These are phyloP conservation scores for Dillenia turbinata DNA, from an alignment of 164 flowering plant species.

Conservation along the genomic window DNA sequence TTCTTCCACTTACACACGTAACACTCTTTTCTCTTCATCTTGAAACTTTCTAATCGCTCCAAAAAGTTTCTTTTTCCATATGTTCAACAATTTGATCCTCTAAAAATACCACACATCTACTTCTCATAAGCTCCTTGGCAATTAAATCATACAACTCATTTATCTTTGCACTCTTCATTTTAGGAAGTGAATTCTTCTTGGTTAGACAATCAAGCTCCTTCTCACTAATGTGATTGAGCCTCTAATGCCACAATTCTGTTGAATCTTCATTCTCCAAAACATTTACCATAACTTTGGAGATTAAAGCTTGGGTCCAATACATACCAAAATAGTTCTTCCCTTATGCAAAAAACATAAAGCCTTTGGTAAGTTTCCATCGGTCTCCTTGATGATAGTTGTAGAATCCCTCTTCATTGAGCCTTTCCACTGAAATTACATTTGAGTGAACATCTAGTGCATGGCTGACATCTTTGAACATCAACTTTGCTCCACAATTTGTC, in stretches of 20 bases:
- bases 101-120: too few species aligned
- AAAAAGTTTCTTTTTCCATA: too few species aligned
- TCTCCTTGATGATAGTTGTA: not conserved
- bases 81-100: too few species aligned
- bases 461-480: not conserved
- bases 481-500: not conserved
- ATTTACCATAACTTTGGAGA: not conserved
- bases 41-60: not conserved
- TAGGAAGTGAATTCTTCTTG: not conserved
- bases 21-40: not conserved
- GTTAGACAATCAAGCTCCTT: constrained; percentile 2
- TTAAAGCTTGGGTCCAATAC: constrained; percentile 3
- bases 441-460: not conserved
- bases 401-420: not conserved
- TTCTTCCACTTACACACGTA: not conserved
- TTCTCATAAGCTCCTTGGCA: too few species aligned
- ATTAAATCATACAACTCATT: too few species aligned
- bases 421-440: not conserved
- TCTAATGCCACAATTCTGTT: constrained; percentile 11
- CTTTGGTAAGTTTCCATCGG: not conserved
- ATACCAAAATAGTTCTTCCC: constrained; percentile 2
- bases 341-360: constrained; percentile 4
- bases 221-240: constrained; percentile 14
- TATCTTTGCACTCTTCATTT: not conserved
- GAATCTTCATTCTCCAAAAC: not conserved